Evolutionary conservation across 2,329 filamentous ascomycete genomes (phyloP).

Genomic region (Pseudocercospora pini-densiflorae): DNA sequence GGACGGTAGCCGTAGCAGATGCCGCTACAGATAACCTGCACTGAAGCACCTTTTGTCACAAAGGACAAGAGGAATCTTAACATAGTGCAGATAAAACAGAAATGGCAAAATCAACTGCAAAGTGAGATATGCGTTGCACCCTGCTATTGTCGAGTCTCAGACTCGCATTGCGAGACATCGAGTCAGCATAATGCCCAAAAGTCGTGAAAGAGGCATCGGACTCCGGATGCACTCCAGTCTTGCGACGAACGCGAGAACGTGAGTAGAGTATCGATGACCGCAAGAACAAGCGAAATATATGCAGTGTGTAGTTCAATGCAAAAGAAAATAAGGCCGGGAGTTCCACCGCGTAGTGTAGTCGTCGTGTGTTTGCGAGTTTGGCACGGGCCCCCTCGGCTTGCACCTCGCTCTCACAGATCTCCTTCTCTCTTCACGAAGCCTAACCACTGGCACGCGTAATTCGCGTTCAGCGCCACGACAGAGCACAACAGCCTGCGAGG

Average conservation of each 20-base stretch:
- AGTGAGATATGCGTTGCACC: background rate
- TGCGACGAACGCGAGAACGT: background rate
- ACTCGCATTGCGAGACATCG: background rate
- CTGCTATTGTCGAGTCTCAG: conserved; percentile 1
- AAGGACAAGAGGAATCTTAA: background rate
- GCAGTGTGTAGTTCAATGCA: background rate
- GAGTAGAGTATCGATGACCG: background rate
- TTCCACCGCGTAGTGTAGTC: background rate
- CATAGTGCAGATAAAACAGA: conserved; percentile 9
- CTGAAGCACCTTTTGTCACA: background rate
- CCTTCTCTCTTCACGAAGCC: background rate
- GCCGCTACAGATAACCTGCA: background rate
- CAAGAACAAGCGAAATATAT: background rate
- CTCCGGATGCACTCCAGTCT: background rate
- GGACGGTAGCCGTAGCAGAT: background rate
- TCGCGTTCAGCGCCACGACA: conserved; percentile 18
- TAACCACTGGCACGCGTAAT: conserved; percentile 8
- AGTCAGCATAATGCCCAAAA: background rate
- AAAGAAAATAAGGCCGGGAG: background rate
- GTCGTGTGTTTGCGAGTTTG: background rate
- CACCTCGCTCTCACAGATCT: conserved; percentile 7
- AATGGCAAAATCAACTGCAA: background rate
- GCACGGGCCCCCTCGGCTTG: conserved; percentile 3
- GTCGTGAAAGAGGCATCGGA: background rate
- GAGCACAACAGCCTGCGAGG: conserved; percentile 10